Evolutionary conservation across 768 basidiomycete genomes (phyloP).

Genomic region (Agaricus subrufescens): DNA sequence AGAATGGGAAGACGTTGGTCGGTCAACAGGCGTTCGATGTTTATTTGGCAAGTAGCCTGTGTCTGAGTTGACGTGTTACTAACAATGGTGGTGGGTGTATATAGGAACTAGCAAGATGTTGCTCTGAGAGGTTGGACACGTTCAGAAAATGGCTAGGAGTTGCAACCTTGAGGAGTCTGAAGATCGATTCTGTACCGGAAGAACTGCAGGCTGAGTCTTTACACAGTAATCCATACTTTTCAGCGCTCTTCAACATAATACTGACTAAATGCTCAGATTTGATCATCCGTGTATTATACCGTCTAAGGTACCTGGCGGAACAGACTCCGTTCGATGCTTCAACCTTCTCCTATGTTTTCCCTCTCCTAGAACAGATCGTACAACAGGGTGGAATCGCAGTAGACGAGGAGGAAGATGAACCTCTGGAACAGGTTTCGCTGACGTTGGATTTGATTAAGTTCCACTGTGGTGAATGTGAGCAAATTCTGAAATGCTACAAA

Average conservation of each 20-base stretch:
- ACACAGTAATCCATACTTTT: slow-evolving; percentile 37
- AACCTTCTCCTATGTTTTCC: slow-evolving; percentile 79
- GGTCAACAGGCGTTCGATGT: slow-evolving; percentile 63
- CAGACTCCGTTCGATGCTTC: slow-evolving; percentile 79
- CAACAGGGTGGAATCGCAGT: slow-evolving; percentile 61
- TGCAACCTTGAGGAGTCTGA: slow-evolving; percentile 73
- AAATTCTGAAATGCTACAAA: background rate
- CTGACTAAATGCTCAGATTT: slow-evolving; percentile 44
- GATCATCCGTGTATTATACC: slow-evolving; percentile 80
- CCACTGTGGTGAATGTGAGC: slow-evolving; percentile 71
- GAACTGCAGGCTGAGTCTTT: slow-evolving; percentile 71
- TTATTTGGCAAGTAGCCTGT: slow-evolving; percentile 59
- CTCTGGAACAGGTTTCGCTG: slow-evolving; percentile 74
- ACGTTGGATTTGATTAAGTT: slow-evolving; percentile 65
- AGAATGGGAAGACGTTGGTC: slow-evolving; percentile 56
- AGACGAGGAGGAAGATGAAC: slow-evolving; percentile 61
- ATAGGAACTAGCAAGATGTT: slow-evolving; percentile 66
- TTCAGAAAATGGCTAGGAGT: slow-evolving; percentile 74
- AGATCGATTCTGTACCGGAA: slow-evolving; percentile 63
- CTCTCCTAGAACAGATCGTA: slow-evolving; percentile 69
- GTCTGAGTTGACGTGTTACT: background rate
- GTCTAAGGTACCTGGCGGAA: slow-evolving; percentile 76
- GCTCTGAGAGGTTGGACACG: slow-evolving; percentile 68
- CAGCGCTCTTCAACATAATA: background rate
- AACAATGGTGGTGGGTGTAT: background rate